A percentile compares a stretch with the other conserved stretches of the same genome.
Evolutionary conservation across 495 filamentous ascomycete species (phyloP).

Genomic region (Hyaloscypha hepaticicola): DNA sequence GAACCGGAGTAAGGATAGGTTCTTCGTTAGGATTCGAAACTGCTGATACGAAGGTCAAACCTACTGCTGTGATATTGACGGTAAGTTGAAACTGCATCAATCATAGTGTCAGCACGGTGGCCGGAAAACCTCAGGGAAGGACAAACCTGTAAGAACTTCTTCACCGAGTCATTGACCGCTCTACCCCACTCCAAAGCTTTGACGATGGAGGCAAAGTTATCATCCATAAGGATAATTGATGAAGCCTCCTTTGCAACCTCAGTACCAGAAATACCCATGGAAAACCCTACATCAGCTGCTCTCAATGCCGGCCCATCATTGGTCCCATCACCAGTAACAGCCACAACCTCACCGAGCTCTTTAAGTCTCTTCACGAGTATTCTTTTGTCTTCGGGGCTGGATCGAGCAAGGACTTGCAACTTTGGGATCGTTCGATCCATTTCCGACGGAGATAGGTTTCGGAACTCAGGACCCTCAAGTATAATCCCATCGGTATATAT

Average conservation of each 20-base stretch:
- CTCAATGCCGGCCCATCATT: slow-evolving; percentile 90
- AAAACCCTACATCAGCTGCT: slow-evolving; percentile 85
- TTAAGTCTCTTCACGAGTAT: slow-evolving; percentile 74
- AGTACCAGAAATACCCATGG: slow-evolving; percentile 88
- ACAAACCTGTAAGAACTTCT: slow-evolving; percentile 66
- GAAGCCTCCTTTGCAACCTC: slow-evolving; percentile 93
- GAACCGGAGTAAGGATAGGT: slow-evolving; percentile 77
- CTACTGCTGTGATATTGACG: slow-evolving; percentile 82
- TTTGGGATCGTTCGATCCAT: slow-evolving; percentile 71
- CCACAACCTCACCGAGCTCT: slow-evolving; percentile 80
- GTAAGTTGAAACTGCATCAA: slow-evolving; percentile 89
- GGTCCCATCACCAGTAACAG: slow-evolving; percentile 89
- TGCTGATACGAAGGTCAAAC: slow-evolving; percentile 76
- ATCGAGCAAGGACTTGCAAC: slow-evolving; percentile 81
- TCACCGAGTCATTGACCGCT: slow-evolving; percentile 83
- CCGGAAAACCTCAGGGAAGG: background rate
- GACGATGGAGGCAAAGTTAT: slow-evolving; percentile 89
- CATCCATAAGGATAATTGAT: slow-evolving; percentile 92
- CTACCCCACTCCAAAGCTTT: slow-evolving; percentile 87
- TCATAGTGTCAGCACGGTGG: slow-evolving; percentile 64
- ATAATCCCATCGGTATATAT: slow-evolving; percentile 57
- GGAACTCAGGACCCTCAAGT: slow-evolving; percentile 81
- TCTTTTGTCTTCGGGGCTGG: slow-evolving; percentile 38
- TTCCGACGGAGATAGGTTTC: slow-evolving; percentile 62
- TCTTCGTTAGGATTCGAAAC: slow-evolving; percentile 60